A percentile compares a stretch with the other conserved stretches of the same genome.
phyloP scores from a whole-genome alignment of 73 alveolate genomes.

The Paraurostyla sp. region DNA sequence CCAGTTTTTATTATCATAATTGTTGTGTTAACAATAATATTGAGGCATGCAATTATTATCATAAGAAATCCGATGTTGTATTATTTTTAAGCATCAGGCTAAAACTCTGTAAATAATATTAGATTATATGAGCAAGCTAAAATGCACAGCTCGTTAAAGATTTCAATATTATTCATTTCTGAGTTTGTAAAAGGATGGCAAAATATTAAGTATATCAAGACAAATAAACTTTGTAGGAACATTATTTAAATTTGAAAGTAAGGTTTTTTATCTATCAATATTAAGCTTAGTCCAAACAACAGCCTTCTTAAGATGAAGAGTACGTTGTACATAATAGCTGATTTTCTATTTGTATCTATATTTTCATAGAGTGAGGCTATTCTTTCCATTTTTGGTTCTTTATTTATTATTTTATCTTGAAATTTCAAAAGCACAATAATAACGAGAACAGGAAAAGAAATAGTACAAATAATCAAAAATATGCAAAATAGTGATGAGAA shows the following conservation, averaged over 20 bases:
- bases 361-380: not conserved
- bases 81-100: constrained; percentile 1
- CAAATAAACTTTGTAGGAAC: not conserved
- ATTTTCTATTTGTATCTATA: not conserved
- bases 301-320: not conserved
- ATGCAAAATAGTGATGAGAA: constrained; percentile 1
- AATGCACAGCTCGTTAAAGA: constrained; percentile 14
- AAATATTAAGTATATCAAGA: not conserved
- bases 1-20: not conserved
- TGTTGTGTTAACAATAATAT: not conserved
- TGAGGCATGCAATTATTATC: not conserved
- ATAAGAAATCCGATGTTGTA: constrained; percentile 3
- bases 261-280: not conserved
- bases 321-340: constrained; percentile 5
- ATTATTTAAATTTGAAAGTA: not conserved
- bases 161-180: constrained; percentile 11
- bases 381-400: not conserved
- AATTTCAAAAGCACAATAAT: not conserved
- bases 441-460: not conserved
- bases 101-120: constrained; percentile 5
- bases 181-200: not conserved
- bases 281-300: constrained; percentile 7
- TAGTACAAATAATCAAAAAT: not conserved
- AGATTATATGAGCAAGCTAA: constrained; percentile 14
- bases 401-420: not conserved